Evolutionary conservation across 2,329 filamentous ascomycete genomes (phyloP), one percentile per base, ranked within the genome.

Genomic region (Trichoderma harzianum): DNA sequence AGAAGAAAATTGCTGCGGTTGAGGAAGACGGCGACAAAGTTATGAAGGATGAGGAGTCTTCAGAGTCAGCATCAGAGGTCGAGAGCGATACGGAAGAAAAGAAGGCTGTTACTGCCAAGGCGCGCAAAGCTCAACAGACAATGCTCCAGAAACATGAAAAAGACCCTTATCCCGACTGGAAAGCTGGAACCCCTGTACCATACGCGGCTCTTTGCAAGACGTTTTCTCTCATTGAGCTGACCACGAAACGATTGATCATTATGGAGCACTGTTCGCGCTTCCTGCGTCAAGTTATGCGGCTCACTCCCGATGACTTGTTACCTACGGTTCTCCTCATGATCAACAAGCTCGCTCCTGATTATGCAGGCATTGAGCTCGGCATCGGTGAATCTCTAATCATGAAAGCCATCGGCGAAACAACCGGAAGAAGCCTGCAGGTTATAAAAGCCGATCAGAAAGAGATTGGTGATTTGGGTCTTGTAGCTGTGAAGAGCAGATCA

Each of bases 321-420:
- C 91, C 95, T 0, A 97, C 94, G 0, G 91, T 98, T 28, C 86
- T 97, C 74, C 89, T 99, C 34, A 98, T 99, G 96, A 93, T 97
- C 81, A 98, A 98, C 83, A 98, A 98, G 81, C 89, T 99, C 30
- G 96, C 96, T 3, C 95, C 96, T 3, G 96, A 99, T 78, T 99
- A 98, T 80, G 92, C 95, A 57, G 96, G 96, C 24, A 95, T 99
- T 74, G 96, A 99, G 82, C 87, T 99, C 34, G 96, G 96, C n/a
- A 99, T 99, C 76, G 96, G 96, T 71, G 96, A 99, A 82, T 98
- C 95, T 0, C 83, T 99, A 32, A 98, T 99, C 77, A 98, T 98
- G 95, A 99, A 98, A 81, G 93, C 96, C 6, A 97, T 99, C 78
- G 95, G 95, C 12, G 95, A 98, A 83, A 92, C 91, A 34, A 99